Conservation (phyloP, 108 stramenopile genomes). For the Seminavis robusta region DNA sequence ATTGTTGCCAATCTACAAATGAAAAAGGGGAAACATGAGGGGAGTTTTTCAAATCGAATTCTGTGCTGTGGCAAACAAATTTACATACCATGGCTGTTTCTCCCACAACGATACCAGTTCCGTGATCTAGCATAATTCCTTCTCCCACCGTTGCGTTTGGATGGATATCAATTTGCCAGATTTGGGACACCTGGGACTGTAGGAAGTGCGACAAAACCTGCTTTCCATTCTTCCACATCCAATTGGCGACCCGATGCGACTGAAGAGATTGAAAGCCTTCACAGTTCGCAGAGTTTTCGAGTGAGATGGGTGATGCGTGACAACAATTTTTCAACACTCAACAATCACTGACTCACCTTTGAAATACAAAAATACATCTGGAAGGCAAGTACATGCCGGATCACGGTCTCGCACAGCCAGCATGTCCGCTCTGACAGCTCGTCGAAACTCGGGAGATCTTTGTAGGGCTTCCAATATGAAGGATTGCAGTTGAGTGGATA, state of each 20-base stretch:
- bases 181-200: conserved; percentile 77
- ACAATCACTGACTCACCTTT: no score
- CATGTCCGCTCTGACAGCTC: conserved; percentile 60
- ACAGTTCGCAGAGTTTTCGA: no score
- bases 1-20: conserved; percentile 52
- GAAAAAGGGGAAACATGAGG: not conserved
- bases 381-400: conserved; percentile 63
- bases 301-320: no score
- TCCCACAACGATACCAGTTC: conserved; percentile 86
- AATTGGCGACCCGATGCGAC: conserved; percentile 74
- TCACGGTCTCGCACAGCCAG: conserved; percentile 75
- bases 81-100: conserved; percentile 61
- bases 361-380: conserved; percentile 72
- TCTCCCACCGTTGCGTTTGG: conserved; percentile 71
- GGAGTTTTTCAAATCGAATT: not conserved
- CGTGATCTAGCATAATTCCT: conserved; percentile 85
- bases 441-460: conserved; percentile 41
- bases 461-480: conserved; percentile 60
- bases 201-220: conserved; percentile 61
- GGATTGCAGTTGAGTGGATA: conserved; percentile 71
- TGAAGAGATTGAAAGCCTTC: conserved; percentile 90
- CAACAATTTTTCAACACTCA: no score
- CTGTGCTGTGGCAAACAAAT: not conserved
- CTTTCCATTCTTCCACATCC: conserved; percentile 63
- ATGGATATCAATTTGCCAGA: conserved; percentile 88